phyloP scores from a whole-genome alignment of 352 stramenopile species.

The Pythium dissotocum region DNA sequence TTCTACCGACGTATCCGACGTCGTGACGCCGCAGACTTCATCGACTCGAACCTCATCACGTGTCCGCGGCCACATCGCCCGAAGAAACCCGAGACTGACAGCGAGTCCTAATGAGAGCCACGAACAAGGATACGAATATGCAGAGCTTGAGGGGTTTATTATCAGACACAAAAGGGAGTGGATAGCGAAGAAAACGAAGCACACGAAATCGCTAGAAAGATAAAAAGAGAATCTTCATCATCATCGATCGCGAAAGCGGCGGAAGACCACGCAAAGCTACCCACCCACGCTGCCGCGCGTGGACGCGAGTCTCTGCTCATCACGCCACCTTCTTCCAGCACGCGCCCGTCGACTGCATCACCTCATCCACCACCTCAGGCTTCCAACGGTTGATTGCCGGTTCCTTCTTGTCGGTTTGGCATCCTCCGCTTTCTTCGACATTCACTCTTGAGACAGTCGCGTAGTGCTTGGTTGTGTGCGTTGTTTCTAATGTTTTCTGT shows the following conservation, averaged over 20 bases:
- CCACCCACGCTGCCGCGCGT: slow-evolving; percentile 1
- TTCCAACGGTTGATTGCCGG: slow-evolving; percentile 3
- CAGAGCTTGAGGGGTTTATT: slow-evolving; percentile 42
- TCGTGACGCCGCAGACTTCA: slow-evolving; percentile 56
- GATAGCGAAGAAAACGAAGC: slow-evolving; percentile 50
- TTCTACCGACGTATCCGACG: slow-evolving; percentile 56
- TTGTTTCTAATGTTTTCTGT: slow-evolving; percentile 18
- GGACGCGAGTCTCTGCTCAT: slow-evolving; percentile 1
- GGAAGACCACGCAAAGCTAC: slow-evolving; percentile 3
- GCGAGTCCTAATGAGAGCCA: neutral
- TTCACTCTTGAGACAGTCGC: slow-evolving; percentile 19
- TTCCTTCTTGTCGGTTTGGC: slow-evolving; percentile 33
- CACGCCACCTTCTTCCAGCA: slow-evolving; percentile 2
- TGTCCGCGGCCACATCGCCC: slow-evolving; percentile 22
- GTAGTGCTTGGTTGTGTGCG: slow-evolving; percentile 6
- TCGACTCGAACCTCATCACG: slow-evolving; percentile 62
- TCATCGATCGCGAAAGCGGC: slow-evolving; percentile 13
- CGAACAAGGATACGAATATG: neutral
- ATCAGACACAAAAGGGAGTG: slow-evolving; percentile 54
- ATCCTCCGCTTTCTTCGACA: slow-evolving; percentile 44
- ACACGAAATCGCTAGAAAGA: slow-evolving; percentile 38
- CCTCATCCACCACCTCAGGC: neutral
- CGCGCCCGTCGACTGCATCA: slow-evolving; percentile 4
- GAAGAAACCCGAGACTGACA: slow-evolving; percentile 3
- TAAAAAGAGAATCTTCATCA: slow-evolving; percentile 30